Evolutionary conservation across 2,329 filamentous ascomycete species (phyloP), one percentile per base, ranked within the genome.

Genomic region (Ophiostoma sp.): DNA sequence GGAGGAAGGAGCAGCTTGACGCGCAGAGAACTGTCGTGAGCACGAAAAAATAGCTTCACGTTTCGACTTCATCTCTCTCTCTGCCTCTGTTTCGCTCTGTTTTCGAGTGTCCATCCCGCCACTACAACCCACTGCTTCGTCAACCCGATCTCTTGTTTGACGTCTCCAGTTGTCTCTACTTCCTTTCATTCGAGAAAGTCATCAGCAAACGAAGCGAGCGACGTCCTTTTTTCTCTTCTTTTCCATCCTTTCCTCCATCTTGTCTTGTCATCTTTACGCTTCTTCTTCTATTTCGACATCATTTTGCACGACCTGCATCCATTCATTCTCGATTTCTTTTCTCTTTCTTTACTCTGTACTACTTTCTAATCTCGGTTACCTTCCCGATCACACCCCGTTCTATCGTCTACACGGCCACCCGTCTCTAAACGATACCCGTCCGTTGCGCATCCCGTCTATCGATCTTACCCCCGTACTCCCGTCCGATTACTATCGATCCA

Each of bases 1-100:
- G n/a, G 27, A 62, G 55, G 27, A 14, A 65, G 36, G 64, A 66
- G 65, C 40, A 69, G 65, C 68, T 66, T 49, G 68, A 69, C 65
- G 68, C 68, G 65, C 52, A 60, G 36, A 62, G 55, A 60, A 65
- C 49, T 64, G 65, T 69, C 47, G 68, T 69, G 65, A 67, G 52
- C 55, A 45, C 16, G 47, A 67, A 67, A 69, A 67, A 67, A 27
- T 66, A 68, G 68, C 68, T 67, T 69, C 68, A 67, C 60, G 60
- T 63, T 41, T 63, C 65, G 41, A 64, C 49, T 14, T 41, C 41
- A n/a, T 40, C 65, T 67, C 62, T 62, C 49, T 14, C 16, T 42
- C 44, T 44, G 38, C n/a, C 38, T 18, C 14, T 63, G 60, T 42
- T 41, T 42, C 60, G 60, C 60, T n/a, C 58, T 62, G 58, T 18